Evolutionary conservation across 106 monocot species (phyloP), one percentile per base, ranked within the genome.

Genomic region (Triglochin maritima): DNA sequence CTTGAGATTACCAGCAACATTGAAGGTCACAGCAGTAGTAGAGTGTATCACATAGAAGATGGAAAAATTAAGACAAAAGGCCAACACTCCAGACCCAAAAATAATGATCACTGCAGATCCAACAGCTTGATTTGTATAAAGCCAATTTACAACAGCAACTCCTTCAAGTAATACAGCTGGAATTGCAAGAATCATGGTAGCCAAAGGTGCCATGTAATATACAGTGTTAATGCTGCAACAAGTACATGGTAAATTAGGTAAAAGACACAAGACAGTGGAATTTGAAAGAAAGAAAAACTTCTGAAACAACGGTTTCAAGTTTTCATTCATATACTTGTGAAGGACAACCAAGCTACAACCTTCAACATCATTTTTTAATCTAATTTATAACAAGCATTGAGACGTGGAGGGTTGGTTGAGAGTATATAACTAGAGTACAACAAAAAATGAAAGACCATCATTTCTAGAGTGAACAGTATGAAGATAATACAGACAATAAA

Each of bases 21-120:
- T 96, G 78, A 96, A 96, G 46, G 95, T 96, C 3, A 96, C 95
- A 0, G 95, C 95, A 9, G 90, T 96, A 2, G 95, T 96, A 6
- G 95, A 96, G 48, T 96, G 95, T 60, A 96, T 96, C 15, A 96
- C 95, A 57, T 96, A 96, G 49, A 96, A 96, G 67, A 96, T 96
- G 49, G 95, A 96, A 80, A 96, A 96, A 65, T 96, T 96, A 73
- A 96, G 95, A 64, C 87, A 96, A 74, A 96, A 96, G 6, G 95
- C 95, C 47, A 87, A 49, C 3, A 96, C 72, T 12, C 95, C 95
- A 4, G 95, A 96, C 56, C 47, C 71, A 2, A 90, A 51, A 56
- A 96, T 96, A 11, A 96, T 87, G 67, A 86, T 50, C 71, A 90
- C 44, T 8, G 81, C 66, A 13, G 90, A 71, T n/a, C 15, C 63